Evolutionary conservation across 345 rosid genomes (phyloP).

Genomic region (Eucalyptus tenuipes): DNA sequence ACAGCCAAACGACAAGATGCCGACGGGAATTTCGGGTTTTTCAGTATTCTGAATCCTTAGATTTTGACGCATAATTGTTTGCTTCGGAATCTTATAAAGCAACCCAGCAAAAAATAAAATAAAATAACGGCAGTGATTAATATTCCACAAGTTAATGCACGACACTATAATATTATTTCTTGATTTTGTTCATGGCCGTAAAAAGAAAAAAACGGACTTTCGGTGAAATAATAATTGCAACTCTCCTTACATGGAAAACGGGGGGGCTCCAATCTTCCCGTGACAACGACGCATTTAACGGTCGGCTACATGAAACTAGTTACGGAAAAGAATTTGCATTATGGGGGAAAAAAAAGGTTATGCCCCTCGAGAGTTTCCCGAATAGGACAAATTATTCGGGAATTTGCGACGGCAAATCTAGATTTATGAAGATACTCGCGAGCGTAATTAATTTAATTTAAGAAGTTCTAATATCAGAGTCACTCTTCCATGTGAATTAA

Average conservation of each 20-base stretch:
- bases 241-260: not conserved
- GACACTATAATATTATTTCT: not conserved
- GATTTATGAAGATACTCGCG: rapidly evolving
- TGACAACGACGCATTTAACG: not conserved
- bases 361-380: not conserved
- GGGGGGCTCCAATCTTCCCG: too few species aligned
- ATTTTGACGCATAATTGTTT: not conserved
- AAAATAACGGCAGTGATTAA: not conserved
- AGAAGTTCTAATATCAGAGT: rapidly evolving
- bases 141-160: not conserved
- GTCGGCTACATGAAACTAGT: not conserved
- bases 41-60: not conserved
- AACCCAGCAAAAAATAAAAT: not conserved
- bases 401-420: not conserved
- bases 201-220: not conserved
- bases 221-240: not conserved
- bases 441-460: not conserved
- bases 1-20: not conserved
- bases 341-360: not conserved
- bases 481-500: too few species aligned
- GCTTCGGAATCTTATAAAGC: not conserved
- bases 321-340: not conserved
- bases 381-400: not conserved
- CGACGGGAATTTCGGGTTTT: not conserved
- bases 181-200: not conserved